phyloP scores from a whole-genome alignment of 495 filamentous ascomycete genomes.

The Neurospora hispaniola region DNA sequence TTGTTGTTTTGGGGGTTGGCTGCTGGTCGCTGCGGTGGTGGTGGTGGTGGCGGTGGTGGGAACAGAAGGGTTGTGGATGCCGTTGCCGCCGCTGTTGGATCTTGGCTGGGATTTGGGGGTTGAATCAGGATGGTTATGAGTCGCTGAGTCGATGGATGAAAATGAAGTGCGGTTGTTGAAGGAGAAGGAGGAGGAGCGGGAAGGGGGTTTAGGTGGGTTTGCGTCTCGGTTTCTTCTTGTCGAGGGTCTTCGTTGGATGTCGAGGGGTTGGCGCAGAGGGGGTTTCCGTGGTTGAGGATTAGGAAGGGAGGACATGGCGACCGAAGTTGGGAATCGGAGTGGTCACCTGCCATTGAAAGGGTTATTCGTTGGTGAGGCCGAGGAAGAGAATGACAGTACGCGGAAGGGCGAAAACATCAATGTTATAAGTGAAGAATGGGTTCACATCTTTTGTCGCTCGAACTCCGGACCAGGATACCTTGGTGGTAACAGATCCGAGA shows the following conservation, averaged over 20 bases:
- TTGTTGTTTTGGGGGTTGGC: background rate
- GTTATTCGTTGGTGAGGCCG: background rate
- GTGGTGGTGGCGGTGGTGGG: background rate
- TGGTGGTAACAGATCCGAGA: background rate
- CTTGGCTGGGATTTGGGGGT: background rate
- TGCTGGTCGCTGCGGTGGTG: background rate
- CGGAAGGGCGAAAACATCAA: background rate
- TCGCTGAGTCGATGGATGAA: background rate
- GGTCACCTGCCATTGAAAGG: background rate
- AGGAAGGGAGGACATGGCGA: background rate
- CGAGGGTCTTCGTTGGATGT: background rate
- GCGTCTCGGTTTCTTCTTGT: background rate
- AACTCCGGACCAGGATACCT: background rate
- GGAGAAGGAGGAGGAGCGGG: background rate
- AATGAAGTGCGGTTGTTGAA: background rate
- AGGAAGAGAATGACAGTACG: background rate
- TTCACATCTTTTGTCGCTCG: background rate
- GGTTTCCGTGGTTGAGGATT: background rate
- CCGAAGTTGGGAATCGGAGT: background rate
- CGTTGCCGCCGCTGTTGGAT: background rate
- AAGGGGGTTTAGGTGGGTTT: background rate
- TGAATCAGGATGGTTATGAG: background rate
- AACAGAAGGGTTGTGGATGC: background rate
- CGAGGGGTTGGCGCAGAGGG: background rate
- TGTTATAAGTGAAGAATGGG: background rate